These are phyloP conservation scores for Mrakia frigida DNA, from an alignment of 768 basidiomycete genomes.

Conservation along the genomic window DNA sequence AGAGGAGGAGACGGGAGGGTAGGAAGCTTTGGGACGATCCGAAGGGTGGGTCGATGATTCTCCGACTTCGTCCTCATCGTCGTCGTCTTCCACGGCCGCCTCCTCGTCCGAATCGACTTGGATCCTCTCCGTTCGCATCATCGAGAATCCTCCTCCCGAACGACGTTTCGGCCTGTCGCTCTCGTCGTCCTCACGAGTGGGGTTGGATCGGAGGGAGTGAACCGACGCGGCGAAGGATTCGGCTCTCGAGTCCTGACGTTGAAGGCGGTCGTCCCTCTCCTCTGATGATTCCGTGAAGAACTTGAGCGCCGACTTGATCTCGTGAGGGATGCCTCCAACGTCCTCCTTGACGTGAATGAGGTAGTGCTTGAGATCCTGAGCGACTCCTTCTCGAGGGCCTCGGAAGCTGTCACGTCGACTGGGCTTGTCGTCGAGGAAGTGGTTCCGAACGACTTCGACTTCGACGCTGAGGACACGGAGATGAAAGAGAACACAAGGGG, in stretches of 20 bases:
- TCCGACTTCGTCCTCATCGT: background rate
- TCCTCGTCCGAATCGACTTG: constrained; percentile 9
- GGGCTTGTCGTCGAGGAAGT: constrained; percentile 36
- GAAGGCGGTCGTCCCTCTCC: constrained; percentile 1
- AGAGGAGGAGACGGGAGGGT: background rate
- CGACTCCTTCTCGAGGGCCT: constrained; percentile 23
- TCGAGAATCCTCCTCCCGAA: background rate
- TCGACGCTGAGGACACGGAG: constrained; percentile 56
- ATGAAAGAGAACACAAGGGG: constrained; percentile 15
- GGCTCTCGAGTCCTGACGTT: background rate
- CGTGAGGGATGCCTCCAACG: constrained; percentile 22
- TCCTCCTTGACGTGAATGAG: constrained; percentile 27
- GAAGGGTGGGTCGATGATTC: background rate
- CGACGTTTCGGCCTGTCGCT: background rate
- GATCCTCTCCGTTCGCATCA: constrained; percentile 13
- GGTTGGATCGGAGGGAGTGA: background rate
- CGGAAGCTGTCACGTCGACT: constrained; percentile 14
- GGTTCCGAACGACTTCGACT: constrained; percentile 58
- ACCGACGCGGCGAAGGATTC: background rate
- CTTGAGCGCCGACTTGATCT: constrained; percentile 13
- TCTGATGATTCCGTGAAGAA: constrained; percentile 6
- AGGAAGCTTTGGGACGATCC: background rate
- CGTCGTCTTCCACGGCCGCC: constrained; percentile 21
- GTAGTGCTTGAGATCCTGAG: constrained; percentile 16
- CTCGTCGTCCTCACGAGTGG: background rate